Conservation (phyloP, 768 basidiomycete genomes). For the Tricholoma saponaceum region DNA sequence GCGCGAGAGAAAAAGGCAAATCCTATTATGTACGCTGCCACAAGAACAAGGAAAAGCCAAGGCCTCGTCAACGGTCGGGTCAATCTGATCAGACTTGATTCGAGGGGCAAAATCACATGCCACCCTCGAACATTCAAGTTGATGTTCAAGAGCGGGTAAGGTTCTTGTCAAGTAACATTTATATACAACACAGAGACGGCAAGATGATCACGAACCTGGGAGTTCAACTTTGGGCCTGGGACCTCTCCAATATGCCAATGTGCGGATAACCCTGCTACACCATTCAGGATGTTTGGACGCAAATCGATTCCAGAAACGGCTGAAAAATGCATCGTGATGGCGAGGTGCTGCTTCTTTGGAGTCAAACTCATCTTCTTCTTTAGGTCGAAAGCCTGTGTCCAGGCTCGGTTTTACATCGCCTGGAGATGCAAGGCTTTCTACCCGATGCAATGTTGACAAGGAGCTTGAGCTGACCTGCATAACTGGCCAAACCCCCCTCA, state of each 20-base stretch:
- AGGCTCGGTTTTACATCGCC: conserved; percentile 1
- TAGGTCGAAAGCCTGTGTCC: conserved; percentile 4
- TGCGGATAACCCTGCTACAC: conserved; percentile 13
- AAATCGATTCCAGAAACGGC: conserved; percentile 13
- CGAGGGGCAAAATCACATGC: conserved; percentile 43
- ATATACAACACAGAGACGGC: not conserved
- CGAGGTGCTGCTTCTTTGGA: conserved; percentile 14
- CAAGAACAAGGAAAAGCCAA: conserved; percentile 54
- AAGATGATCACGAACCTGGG: conserved; percentile 33
- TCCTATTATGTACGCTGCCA: conserved; percentile 60
- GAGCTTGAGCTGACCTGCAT: conserved; percentile 9
- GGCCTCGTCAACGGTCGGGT: conserved; percentile 50
- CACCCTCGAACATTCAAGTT: conserved; percentile 34
- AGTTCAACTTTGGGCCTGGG: conserved; percentile 55
- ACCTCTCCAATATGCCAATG: conserved; percentile 45
- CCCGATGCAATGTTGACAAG: conserved; percentile 10
- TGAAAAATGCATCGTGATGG: conserved; percentile 13
- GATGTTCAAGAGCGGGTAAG: conserved; percentile 51
- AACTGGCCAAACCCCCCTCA: conserved; percentile 3
- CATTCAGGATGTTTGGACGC: conserved; percentile 16
- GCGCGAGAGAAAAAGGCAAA: conserved; percentile 70
- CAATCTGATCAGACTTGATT: conserved; percentile 45
- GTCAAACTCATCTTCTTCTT: conserved; percentile 7
- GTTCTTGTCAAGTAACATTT: conserved; percentile 33
- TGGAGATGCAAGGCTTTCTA: not conserved